phyloP scores from a whole-genome alignment of 371 early-diverging fungal genomes.

The Rhizopus microsporus region DNA sequence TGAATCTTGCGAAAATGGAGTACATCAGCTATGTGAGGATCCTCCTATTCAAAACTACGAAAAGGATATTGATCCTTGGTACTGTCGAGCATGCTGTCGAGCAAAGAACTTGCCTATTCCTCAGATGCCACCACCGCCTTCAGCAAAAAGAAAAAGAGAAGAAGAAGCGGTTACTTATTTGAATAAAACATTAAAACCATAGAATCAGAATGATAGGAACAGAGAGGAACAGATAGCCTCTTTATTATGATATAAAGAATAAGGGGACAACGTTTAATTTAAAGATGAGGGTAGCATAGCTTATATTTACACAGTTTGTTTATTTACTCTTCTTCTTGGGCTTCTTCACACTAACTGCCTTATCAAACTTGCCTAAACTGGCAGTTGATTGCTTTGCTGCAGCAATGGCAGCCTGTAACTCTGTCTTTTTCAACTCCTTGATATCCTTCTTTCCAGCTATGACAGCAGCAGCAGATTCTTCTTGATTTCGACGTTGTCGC shows the following conservation, averaged over 20 bases:
- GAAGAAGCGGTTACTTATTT: constrained; percentile 1
- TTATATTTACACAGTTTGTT: not conserved
- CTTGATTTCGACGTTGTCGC: constrained; percentile 81
- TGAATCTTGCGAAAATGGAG: constrained; percentile 41
- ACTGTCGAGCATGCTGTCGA: constrained; percentile 40
- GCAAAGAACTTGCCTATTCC: constrained; percentile 35
- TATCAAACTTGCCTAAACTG: constrained; percentile 88
- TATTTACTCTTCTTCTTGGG: constrained; percentile 2
- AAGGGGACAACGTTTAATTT: not conserved
- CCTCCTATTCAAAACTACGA: constrained; percentile 43
- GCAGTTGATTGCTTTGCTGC: constrained; percentile 83
- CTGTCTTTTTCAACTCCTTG: constrained; percentile 62
- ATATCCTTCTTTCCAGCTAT: constrained; percentile 53
- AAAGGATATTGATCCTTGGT: constrained; percentile 47
- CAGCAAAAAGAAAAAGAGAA: constrained; percentile 21
- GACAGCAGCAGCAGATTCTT: constrained; percentile 66
- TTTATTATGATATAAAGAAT: not conserved
- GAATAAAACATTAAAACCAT: not conserved
- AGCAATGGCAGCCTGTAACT: constrained; percentile 67
- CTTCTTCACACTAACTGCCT: constrained; percentile 1
- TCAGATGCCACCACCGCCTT: not conserved
- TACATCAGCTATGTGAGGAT: constrained; percentile 49
- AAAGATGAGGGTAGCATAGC: not conserved
- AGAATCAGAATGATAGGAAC: too few species aligned
- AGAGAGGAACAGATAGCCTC: not conserved